Base-by-base conservation (phyloP, 116 monocot species). In the Cymodocea nodosa region DNA sequence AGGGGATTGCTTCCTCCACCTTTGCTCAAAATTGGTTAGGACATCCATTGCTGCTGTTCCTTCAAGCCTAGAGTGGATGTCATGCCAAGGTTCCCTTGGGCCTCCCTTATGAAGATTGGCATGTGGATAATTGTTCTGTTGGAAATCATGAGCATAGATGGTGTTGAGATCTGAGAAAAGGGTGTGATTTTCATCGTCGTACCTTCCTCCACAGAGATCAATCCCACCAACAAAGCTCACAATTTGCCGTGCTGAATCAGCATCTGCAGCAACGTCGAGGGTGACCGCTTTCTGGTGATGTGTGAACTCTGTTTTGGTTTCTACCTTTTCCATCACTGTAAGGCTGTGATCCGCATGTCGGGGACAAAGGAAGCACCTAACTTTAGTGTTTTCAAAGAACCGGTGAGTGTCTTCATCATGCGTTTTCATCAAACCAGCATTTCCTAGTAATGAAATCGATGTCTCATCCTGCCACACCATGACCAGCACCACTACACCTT, bases 391-490 rank as follows among this genome's bases (percentile, higher is more conserved):
- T 12, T n/a, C 71, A 48, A 78, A 78, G 23, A 82, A 67, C 0
- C 54, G 54, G 63, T 60, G n/a, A 82, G 72, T 1, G 78, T 64
- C 61, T 82, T 82, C 71, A 75, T 78, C 59, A 75, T 78, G 60
- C 78, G 82, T 4, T 75, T 82, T 74, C 78, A 82, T 67, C 68
- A 63, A 10, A 52, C 15, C 8, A 58, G 52, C 35, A 72, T 56
- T 68, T 82, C 68, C 14, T 68, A 55, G 8, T 68, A 17, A 68
- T 82, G 75, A 22, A 70, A 78, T 40, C 3, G 89, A 85, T 2
- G 89, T 89, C 16, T 49, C 25, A 55, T 89, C 89, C 50, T 85
- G 73, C 89, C 89, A 89, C 23, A 78, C 59, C 80, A 89, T 77
- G 9, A 89, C 78, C 10, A 85, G 56, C 15, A 85, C 85, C 4